A percentile compares a stretch with the other conserved stretches of the same genome.
These are phyloP conservation scores for Sporobolus alterniflorus DNA, from an alignment of 202 grass and related monocot genomes.

Conservation along the genomic window DNA sequence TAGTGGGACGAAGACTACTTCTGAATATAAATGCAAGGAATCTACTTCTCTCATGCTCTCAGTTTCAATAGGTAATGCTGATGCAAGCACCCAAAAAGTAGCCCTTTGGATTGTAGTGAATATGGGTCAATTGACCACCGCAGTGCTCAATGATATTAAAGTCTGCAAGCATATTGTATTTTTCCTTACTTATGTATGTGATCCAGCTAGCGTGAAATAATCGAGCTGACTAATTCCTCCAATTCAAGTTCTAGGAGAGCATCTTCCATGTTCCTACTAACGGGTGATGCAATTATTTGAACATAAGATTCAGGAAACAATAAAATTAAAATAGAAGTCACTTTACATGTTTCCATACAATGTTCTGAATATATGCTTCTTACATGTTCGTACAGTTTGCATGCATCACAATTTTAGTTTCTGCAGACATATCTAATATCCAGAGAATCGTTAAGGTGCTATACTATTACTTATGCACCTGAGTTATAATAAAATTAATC, in stretches of 20 bases:
- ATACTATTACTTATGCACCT: not conserved
- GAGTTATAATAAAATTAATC: not conserved
- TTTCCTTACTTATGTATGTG: not conserved
- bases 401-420: too few relatives aligned
- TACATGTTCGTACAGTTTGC: too few relatives aligned
- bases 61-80: constrained; percentile 12
- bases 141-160: not conserved
- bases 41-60: not conserved
- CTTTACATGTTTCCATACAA: not conserved
- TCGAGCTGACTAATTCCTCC: too few relatives aligned
- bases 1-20: constrained; percentile 18
- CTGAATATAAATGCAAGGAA: constrained; percentile 4
- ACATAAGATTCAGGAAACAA: not conserved
- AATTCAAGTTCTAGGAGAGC: not conserved
- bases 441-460: not conserved
- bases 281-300: not conserved
- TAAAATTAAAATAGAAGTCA: not conserved
- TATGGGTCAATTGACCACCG: not conserved
- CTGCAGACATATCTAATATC: too few relatives aligned
- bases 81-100: constrained; percentile 22
- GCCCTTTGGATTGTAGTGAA: constrained; percentile 16
- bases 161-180: not conserved
- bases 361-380: not conserved
- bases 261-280: not conserved
- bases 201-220: not conserved